These are phyloP conservation scores for Colletotrichum incanum DNA, from an alignment of 2,329 filamentous ascomycete species.

Conservation along the genomic window DNA sequence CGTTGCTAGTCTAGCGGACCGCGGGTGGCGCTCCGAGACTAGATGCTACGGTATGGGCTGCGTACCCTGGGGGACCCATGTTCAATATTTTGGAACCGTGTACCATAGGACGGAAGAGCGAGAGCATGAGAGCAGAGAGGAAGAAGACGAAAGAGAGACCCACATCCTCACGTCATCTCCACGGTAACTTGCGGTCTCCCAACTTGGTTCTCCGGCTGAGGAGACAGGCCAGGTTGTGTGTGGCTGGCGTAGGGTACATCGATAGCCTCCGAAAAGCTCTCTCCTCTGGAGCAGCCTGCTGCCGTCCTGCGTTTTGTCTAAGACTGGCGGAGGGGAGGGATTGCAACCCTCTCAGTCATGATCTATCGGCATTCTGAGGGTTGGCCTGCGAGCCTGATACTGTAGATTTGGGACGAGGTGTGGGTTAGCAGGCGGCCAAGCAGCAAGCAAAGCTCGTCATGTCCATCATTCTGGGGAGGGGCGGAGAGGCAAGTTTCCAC, in stretches of 20 bases:
- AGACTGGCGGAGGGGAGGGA: not conserved
- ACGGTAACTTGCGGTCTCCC: conserved; percentile 23
- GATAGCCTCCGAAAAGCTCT: not conserved
- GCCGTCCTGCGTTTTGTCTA: not conserved
- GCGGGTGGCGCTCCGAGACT: conserved; percentile 42
- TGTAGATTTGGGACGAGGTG: not conserved
- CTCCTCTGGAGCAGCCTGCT: not conserved
- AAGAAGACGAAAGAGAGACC: conserved; percentile 8
- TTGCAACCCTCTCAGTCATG: not conserved
- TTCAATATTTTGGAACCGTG: conserved; percentile 1
- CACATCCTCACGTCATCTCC: conserved; percentile 40
- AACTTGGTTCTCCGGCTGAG: not conserved
- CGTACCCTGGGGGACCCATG: conserved; percentile 19
- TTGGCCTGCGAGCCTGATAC: not conserved
- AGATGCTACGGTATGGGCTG: conserved; percentile 12
- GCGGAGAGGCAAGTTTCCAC: not conserved
- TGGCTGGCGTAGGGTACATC: not conserved
- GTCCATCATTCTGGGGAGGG: not conserved
- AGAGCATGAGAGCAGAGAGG: conserved; percentile 5
- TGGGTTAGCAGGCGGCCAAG: not conserved
- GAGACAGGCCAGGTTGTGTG: not conserved
- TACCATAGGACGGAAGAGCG: conserved; percentile 5
- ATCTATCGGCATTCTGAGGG: not conserved
- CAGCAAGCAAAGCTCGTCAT: not conserved
- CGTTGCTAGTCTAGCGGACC: conserved; percentile 24